Percentiles rank a stretch among this genome's conserved stretches.
Conservation (phyloP, 495 filamentous ascomycete species). For the Cudoniella acicularis region DNA sequence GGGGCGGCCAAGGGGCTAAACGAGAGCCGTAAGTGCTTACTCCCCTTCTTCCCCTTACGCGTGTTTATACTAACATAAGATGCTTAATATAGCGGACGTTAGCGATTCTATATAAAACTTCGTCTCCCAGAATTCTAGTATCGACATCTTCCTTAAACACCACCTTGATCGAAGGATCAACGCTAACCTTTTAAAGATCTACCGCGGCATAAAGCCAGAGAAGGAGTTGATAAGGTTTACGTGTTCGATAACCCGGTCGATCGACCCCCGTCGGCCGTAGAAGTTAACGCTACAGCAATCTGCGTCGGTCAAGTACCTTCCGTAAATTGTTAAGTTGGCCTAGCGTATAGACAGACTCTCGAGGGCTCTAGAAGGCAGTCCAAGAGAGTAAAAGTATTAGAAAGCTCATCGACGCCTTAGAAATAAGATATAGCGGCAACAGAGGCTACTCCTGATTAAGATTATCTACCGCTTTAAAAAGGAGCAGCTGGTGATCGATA, state of each 20-base stretch:
- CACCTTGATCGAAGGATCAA: constrained; percentile 33
- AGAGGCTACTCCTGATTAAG: constrained; percentile 19
- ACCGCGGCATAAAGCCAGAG: constrained; percentile 29
- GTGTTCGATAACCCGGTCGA: constrained; percentile 32
- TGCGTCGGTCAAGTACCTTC: constrained; percentile 9
- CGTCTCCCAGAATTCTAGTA: constrained; percentile 35
- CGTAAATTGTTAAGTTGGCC: constrained; percentile 5
- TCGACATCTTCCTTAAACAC: constrained; percentile 35
- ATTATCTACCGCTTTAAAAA: constrained; percentile 27
- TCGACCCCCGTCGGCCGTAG: constrained; percentile 31
- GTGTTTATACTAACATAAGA: constrained; percentile 5
- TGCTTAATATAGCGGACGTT: constrained; percentile 30
- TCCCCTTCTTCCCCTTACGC: constrained; percentile 1
- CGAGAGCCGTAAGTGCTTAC: constrained; percentile 23
- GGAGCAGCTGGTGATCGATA: constrained; percentile 28
- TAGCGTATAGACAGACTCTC: not conserved
- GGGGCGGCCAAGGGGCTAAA: constrained; percentile 26
- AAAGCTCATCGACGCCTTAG: constrained; percentile 11
- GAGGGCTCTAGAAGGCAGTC: not conserved
- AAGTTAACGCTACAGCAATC: constrained; percentile 26
- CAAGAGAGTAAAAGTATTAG: constrained; percentile 13
- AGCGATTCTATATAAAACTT: constrained; percentile 38
- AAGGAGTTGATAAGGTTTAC: constrained; percentile 31
- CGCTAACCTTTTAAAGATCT: constrained; percentile 31
- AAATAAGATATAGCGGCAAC: constrained; percentile 24